A percentile compares a stretch with the other conserved stretches of the same genome.
Conservation (phyloP, 129 eudicot genomes). For the Cynara cardunculus region DNA sequence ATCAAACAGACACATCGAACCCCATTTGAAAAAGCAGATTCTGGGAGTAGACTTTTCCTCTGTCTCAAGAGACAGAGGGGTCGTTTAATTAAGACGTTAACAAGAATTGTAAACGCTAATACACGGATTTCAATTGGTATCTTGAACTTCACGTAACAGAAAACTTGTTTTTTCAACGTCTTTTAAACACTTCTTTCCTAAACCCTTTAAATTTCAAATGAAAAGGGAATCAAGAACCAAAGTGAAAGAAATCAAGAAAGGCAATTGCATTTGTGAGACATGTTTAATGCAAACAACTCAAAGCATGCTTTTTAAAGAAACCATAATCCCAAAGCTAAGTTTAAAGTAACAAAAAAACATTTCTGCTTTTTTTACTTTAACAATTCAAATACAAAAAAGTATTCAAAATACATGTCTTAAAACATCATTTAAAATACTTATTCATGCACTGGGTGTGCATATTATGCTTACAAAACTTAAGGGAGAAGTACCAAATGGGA, state of each 20-base stretch:
- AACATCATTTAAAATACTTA: neutral
- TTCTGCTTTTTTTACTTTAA: conserved; percentile 29
- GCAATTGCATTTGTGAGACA: conserved; percentile 33
- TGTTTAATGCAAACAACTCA: conserved; percentile 33
- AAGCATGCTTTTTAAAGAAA: conserved; percentile 35
- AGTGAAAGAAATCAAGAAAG: conserved; percentile 21
- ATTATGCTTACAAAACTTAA: conserved; percentile 36
- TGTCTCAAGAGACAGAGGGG: no score
- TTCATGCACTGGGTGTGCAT: neutral
- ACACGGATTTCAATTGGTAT: neutral
- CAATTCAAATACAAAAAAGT: neutral
- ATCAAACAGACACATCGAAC: neutral
- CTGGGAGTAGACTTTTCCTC: no score
- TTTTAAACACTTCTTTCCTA: neutral
- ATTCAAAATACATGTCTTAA: neutral
- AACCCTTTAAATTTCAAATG: conserved; percentile 7
- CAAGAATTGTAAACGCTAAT: neutral
- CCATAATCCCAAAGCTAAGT: conserved; percentile 27
- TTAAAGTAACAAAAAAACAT: conserved; percentile 22
- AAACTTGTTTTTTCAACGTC: neutral
- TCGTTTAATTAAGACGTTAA: neutral
- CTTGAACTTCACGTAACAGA: neutral
- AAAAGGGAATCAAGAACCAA: conserved; percentile 15
- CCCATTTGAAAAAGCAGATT: no score
- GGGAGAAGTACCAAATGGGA: conserved; percentile 36